Evolutionary conservation across 2,329 filamentous ascomycete genomes (phyloP).

Genomic region (Hymenoscyphus fructigenus): DNA sequence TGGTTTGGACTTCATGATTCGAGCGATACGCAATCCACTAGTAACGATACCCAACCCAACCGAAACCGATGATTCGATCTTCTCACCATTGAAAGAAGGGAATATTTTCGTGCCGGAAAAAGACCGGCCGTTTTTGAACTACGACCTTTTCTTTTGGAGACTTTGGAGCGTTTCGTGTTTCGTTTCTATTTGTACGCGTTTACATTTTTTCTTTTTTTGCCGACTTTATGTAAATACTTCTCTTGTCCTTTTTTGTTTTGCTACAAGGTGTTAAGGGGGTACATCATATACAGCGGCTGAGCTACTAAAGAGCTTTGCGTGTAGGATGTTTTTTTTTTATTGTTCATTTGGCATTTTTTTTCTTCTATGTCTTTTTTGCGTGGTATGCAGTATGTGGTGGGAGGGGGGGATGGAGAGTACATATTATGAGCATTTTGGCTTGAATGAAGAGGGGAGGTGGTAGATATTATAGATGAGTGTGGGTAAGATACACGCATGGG

Average conservation of each 20-base stretch:
- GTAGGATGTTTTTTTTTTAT: neutral
- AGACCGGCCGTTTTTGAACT: constrained; percentile 3
- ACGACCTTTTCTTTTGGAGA: neutral
- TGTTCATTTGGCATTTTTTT: neutral
- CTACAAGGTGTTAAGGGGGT: neutral
- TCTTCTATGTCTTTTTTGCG: neutral
- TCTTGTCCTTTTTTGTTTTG: neutral
- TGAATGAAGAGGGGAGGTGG: too few relatives aligned
- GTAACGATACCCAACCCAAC: neutral
- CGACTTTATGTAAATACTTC: neutral
- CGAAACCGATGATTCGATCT: neutral
- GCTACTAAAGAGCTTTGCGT: constrained; percentile 2
- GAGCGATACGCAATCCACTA: neutral
- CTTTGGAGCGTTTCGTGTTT: neutral
- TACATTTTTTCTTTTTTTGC: neutral
- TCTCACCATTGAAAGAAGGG: neutral
- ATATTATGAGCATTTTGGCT: neutral
- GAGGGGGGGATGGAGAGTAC: neutral
- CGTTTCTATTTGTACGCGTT: neutral
- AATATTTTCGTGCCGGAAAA: neutral
- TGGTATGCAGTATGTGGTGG: too few relatives aligned
- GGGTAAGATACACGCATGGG: too few relatives aligned
- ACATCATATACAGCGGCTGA: neutral
- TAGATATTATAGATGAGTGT: too few relatives aligned
- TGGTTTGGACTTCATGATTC: constrained; percentile 51